These are phyloP conservation scores for Candida smagusa DNA, from an alignment of 1,139 yeast species.

Conservation along the genomic window DNA sequence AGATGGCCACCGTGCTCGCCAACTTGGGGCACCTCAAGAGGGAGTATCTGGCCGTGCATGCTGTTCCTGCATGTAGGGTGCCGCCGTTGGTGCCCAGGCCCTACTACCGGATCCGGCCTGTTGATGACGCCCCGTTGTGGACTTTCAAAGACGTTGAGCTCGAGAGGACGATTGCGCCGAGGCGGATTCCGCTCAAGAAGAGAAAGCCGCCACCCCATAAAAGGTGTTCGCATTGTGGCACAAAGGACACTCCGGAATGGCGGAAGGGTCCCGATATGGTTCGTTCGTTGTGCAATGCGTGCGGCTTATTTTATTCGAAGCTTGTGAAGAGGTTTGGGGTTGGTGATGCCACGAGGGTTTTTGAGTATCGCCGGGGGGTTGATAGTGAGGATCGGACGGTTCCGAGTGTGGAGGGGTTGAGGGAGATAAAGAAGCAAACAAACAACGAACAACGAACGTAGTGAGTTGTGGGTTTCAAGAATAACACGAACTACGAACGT, in stretches of 20 bases:
- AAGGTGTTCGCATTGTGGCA: slow-evolving; percentile 20
- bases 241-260: slow-evolving; percentile 28
- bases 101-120: not conserved
- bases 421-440: too few species aligned
- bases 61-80: too few species aligned
- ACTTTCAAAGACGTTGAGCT: too few species aligned
- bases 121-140: too few species aligned
- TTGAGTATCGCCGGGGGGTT: slow-evolving; percentile 7
- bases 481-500: too few species aligned
- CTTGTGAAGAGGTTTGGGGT: slow-evolving; percentile 20
- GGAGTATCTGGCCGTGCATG: not conserved
- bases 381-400: slow-evolving; percentile 10
- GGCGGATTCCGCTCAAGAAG: too few species aligned
- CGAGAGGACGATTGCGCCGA: too few species aligned
- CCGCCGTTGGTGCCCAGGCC: not conserved
- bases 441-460: too few species aligned
- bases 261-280: slow-evolving; percentile 26
- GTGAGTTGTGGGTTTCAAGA: too few species aligned
- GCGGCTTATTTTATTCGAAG: slow-evolving; percentile 27
- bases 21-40: slow-evolving; percentile 5
- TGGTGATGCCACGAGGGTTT: slow-evolving; percentile 11
- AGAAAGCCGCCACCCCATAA: not conserved
- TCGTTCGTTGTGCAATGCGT: slow-evolving; percentile 22
- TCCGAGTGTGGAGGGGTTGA: slow-evolving; percentile 7
- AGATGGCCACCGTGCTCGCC: slow-evolving; percentile 3